Evolutionary conservation across 2,329 filamentous ascomycete species (phyloP).

Genomic region (Lecanicillium sp.): DNA sequence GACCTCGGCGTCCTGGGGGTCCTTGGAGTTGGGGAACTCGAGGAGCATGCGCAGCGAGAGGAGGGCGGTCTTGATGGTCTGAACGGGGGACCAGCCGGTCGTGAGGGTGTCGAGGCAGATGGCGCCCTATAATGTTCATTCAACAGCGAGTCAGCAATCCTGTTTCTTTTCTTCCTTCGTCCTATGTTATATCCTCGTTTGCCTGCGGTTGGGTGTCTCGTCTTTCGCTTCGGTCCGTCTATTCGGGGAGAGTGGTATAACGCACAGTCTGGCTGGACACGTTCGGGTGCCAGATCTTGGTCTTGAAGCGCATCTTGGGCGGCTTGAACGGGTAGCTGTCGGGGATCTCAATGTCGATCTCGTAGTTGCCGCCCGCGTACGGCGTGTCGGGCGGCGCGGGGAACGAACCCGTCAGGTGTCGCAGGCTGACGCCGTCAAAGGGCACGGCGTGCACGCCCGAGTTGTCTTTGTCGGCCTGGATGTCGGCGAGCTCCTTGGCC

Average conservation of each 20-base stretch:
- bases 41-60: slow-evolving; percentile 91
- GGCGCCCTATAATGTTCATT: slow-evolving; percentile 58
- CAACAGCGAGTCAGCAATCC: slow-evolving; percentile 14
- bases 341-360: slow-evolving; percentile 82
- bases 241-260: slow-evolving; percentile 17
- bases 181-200: too few species aligned
- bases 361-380: slow-evolving; percentile 79
- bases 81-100: slow-evolving; percentile 87
- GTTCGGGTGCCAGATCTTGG: slow-evolving; percentile 96
- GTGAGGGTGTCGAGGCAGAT: slow-evolving; percentile 94
- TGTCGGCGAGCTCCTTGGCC: slow-evolving; percentile 70
- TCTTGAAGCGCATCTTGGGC: slow-evolving; percentile 84
- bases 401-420: slow-evolving; percentile 77
- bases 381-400: slow-evolving; percentile 85
- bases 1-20: slow-evolving; percentile 94
- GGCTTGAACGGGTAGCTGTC: slow-evolving; percentile 89
- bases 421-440: slow-evolving; percentile 62
- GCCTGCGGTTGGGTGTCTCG: neutral
- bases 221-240: neutral
- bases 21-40: slow-evolving; percentile 88
- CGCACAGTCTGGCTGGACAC: slow-evolving; percentile 87
- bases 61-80: slow-evolving; percentile 92
- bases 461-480: slow-evolving; percentile 61
- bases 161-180: neutral
- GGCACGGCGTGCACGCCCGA: slow-evolving; percentile 70